Evolutionary conservation across 2,329 filamentous ascomycete species (phyloP), one percentile per base, ranked within the genome.

Genomic region (Xylariaceae sp.): DNA sequence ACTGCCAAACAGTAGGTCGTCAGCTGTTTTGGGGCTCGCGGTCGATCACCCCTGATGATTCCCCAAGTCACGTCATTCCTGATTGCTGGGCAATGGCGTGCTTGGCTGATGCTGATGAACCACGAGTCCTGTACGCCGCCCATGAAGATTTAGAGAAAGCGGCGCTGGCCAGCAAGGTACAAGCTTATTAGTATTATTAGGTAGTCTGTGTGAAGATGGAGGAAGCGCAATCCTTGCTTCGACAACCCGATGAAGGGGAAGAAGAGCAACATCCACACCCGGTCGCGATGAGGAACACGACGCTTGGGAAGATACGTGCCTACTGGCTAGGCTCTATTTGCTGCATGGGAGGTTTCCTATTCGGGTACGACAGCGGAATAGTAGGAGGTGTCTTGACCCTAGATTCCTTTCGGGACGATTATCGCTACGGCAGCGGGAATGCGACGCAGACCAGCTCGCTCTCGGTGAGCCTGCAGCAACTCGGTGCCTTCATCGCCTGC

Each of bases 301-400:
- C 45, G 3, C 47, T 57, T 17, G 71, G 69, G 18, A 66, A 59
- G 39, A 49, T 72, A 26, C 62, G 73, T 42, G 71, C 71, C 22
- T 78, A 75, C 53, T 76, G 67, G 65, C 64, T 78, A 9, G 72
- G 71, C 3, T 61, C 61, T 2, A 67, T 76, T 3, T 67, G 75
- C 11, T 78, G 72, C 49, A 68, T 73, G 48, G 73, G 72, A 6
- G 73, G 73, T 1, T 72, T 73, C 47, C 52, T 72, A 1, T 68
- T 71, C 39, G 67, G 66, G 29, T 71, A 70, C 49, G 67, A 71
- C 46, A 62, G 57, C 39, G 66, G 67, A 42, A 68, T 69, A 17
- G 35, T 31, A 67, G 65, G 57, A 17, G 56, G 59, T 19, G 59
- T 62, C 9, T 45, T 62, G 32, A 62, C 59, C 3, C 36, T 61